Evolutionary conservation across 768 basidiomycete species (phyloP).

Genomic region (Rhodotorula diobovata): DNA sequence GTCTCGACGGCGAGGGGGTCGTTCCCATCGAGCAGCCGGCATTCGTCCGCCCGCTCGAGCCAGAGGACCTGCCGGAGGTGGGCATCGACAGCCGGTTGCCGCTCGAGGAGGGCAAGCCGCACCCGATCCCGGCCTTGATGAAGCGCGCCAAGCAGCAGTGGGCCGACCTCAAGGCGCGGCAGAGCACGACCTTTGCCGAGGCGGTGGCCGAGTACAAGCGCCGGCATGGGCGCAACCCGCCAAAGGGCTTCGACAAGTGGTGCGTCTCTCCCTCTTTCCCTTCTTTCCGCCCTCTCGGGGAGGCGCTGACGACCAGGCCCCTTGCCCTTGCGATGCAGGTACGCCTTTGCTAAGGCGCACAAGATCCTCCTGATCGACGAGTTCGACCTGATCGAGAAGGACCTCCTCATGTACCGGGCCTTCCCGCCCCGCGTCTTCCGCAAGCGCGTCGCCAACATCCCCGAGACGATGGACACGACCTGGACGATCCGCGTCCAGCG

Average conservation of each 20-base stretch:
- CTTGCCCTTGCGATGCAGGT: too few relatives aligned
- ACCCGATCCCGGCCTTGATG: slow-evolving; percentile 48
- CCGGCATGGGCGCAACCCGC: slow-evolving; percentile 48
- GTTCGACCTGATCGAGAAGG: slow-evolving; percentile 46
- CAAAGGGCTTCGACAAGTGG: slow-evolving; percentile 49
- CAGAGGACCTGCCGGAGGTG: slow-evolving; percentile 21
- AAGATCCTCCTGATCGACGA: slow-evolving; percentile 43
- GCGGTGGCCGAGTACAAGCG: slow-evolving; percentile 48
- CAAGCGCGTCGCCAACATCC: slow-evolving; percentile 34
- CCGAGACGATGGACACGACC: slow-evolving; percentile 24
- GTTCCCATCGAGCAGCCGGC: not conserved
- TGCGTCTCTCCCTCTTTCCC: too few relatives aligned
- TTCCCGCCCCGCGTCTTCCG: slow-evolving; percentile 40
- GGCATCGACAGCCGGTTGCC: slow-evolving; percentile 33
- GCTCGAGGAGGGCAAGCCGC: slow-evolving; percentile 42
- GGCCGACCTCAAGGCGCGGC: slow-evolving; percentile 46
- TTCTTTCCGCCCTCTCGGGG: too few relatives aligned
- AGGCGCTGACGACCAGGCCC: too few relatives aligned
- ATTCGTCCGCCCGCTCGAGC: not conserved
- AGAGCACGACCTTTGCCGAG: slow-evolving; percentile 46
- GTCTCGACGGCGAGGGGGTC: not conserved
- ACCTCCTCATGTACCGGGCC: slow-evolving; percentile 44
- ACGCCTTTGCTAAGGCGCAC: slow-evolving; percentile 37
- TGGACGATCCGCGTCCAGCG: slow-evolving; percentile 40
- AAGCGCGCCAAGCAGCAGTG: slow-evolving; percentile 47